phyloP scores from a whole-genome alignment of 495 filamentous ascomycete genomes.

The Sordaria brevicollis region DNA sequence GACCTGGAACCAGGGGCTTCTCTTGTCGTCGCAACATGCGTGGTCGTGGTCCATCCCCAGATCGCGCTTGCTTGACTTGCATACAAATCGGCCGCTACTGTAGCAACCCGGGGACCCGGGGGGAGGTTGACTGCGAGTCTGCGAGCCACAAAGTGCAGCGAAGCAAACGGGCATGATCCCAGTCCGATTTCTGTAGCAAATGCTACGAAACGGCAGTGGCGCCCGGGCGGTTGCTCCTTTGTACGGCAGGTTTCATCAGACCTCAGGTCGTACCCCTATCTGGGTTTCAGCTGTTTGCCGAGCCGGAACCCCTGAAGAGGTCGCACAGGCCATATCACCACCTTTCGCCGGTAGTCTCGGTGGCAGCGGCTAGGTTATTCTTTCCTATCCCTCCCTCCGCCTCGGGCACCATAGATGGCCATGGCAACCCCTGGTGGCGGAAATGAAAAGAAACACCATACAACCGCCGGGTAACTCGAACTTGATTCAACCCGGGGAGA shows the following conservation, averaged over 20 bases:
- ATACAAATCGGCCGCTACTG: neutral
- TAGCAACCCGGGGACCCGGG: neutral
- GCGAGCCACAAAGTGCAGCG: neutral
- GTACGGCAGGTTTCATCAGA: neutral
- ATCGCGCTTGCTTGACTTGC: neutral
- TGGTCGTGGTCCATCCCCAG: neutral
- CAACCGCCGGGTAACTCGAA: neutral
- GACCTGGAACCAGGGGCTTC: neutral
- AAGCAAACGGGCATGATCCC: neutral
- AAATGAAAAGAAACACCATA: neutral
- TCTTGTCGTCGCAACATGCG: neutral
- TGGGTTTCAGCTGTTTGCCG: neutral
- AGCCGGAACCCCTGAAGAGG: neutral
- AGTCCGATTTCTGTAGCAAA: neutral
- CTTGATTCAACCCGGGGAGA: neutral
- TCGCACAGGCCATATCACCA: neutral
- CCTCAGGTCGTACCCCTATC: neutral
- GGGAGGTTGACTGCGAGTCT: neutral
- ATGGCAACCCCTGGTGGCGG: neutral
- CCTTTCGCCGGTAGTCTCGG: neutral
- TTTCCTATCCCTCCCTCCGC: neutral
- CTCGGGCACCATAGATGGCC: neutral
- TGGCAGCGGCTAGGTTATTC: neutral
- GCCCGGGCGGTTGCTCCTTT: neutral
- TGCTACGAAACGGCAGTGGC: neutral